These are phyloP conservation scores for Kentomonas sorsogonicus DNA, from an alignment of 208 protist genomes.

Conservation along the genomic window DNA sequence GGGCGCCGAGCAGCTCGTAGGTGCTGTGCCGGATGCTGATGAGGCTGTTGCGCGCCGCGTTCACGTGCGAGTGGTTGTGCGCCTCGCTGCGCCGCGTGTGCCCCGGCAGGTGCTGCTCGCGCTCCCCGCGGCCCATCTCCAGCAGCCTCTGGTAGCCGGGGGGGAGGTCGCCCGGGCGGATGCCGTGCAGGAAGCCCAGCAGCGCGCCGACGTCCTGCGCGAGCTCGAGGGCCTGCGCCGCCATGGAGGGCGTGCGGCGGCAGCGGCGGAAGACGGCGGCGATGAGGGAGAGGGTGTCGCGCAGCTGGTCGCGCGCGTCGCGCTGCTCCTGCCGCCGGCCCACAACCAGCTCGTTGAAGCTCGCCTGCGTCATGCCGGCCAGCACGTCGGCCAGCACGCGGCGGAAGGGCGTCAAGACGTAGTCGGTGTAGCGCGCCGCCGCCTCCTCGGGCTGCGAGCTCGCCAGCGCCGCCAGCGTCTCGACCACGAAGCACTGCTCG, in stretches of 20 bases:
- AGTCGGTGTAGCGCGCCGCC: constrained; percentile 39
- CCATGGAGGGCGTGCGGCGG: constrained; percentile 43
- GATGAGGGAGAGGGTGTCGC: constrained; percentile 39
- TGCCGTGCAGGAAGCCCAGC: constrained; percentile 42
- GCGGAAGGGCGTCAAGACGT: constrained; percentile 54
- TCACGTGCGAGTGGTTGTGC: constrained; percentile 9
- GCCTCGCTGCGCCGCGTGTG: constrained; percentile 27
- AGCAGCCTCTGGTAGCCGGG: constrained; percentile 31
- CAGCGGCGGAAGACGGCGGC: constrained; percentile 60
- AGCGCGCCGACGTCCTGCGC: constrained; percentile 30
- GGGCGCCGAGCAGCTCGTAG: constrained; percentile 60
- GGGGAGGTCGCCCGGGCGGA: constrained; percentile 38
- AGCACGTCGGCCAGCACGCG: constrained; percentile 26
- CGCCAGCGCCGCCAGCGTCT: constrained; percentile 56
- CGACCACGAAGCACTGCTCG: constrained; percentile 62
- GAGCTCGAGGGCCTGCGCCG: constrained; percentile 35
- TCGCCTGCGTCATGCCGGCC: constrained; percentile 21
- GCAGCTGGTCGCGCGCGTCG: constrained; percentile 29
- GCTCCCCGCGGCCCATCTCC: constrained; percentile 25
- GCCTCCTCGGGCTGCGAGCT: constrained; percentile 30
- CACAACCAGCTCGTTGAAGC: constrained; percentile 59
- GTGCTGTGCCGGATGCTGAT: constrained; percentile 46
- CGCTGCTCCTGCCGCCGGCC: constrained; percentile 12
- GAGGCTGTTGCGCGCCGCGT: constrained; percentile 27
- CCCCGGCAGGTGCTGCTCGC: constrained; percentile 45